Evolutionary conservation across 805 yeast species (phyloP), one percentile per base, ranked within the genome.

Genomic region (Lipomyces orientalis): DNA sequence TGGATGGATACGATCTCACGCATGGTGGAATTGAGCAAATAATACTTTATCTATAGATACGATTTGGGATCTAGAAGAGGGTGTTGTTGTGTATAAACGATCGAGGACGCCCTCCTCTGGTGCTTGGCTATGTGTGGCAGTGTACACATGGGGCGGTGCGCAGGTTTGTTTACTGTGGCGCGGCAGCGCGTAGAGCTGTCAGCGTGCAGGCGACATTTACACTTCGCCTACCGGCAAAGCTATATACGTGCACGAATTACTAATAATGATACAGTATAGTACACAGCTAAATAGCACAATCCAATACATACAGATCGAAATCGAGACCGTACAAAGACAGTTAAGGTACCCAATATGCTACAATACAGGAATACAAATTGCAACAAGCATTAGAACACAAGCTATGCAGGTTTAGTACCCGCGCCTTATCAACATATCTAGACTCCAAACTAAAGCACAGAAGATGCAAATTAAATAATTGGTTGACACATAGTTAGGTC

Each of bases 1-100:
- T 81, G 83, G 62, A 81, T 75, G 37, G 84, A 81, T 14, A 81
- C 80, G 65, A 81, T 81, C 73, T 81, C 83, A 62, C 84, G 78
- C 83, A 81, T 81, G 51, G 29, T 34, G 49, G 22, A 16, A n/a
- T 43, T 37, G 29, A 25, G 29, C 3, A 25, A 12, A 43, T 43
- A n/a, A 43, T n/a, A 16, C 49, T 43, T 43, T 16, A 43, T 43
- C 49, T 43, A 43, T 43, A 22, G 49, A 43, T 43, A 19, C 19
- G 49, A 16, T 43, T 43, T 43, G 22, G 16, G 49, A 8, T 43
- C 49, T 16, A n/a, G 49, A n/a, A 6, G 49, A 3, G 49, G 19
- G 6, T 43, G 8, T 43, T n/a, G 49, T 16, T 43, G 49, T 14
- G 19, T 43, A 37, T 16, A 19, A 9, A 7, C 49, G 49, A 43